Percentiles rank a stretch among this genome's conserved stretches.
Evolutionary conservation across 75 land plant genomes (phyloP).

Genomic region (Ceratopteris richardii): DNA sequence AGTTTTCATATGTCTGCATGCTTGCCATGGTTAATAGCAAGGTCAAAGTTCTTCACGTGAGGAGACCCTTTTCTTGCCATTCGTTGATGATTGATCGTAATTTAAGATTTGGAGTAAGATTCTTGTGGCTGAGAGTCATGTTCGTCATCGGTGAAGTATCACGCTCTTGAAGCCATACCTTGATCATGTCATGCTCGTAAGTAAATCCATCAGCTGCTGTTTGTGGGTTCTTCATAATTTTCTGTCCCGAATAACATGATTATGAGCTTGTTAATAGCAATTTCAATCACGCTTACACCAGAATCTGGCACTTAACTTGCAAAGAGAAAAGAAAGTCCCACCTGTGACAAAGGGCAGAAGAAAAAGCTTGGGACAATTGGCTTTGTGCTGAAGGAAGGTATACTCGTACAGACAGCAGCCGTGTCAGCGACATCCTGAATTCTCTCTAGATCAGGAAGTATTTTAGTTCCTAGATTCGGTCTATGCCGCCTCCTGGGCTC

Average conservation of each 20-base stretch:
- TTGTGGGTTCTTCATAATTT: constrained; percentile 58
- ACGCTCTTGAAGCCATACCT: constrained; percentile 49
- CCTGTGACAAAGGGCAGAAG: constrained; percentile 9
- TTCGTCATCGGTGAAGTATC: constrained; percentile 72
- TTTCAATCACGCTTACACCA: neutral
- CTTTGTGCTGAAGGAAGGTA: neutral
- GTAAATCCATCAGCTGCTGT: constrained; percentile 67
- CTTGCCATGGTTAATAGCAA: too few relatives aligned
- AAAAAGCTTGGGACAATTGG: neutral
- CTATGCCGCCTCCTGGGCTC: neutral
- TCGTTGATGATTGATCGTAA: constrained; percentile 44
- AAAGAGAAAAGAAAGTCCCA: neutral
- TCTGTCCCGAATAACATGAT: constrained; percentile 25
- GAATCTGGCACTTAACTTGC: neutral
- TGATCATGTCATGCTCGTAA: constrained; percentile 43
- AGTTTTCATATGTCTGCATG: neutral
- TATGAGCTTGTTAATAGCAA: neutral
- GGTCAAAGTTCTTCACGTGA: neutral
- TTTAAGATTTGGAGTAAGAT: constrained; percentile 48
- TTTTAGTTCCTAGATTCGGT: neutral
- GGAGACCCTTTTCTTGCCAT: constrained; percentile 24
- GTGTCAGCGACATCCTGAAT: neutral
- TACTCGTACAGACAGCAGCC: neutral
- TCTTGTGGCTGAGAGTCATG: constrained; percentile 31
- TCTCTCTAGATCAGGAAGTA: neutral